Evolutionary conservation across 1,284 basidiomycete species (phyloP).

Genomic region (Trametes versicolor): DNA sequence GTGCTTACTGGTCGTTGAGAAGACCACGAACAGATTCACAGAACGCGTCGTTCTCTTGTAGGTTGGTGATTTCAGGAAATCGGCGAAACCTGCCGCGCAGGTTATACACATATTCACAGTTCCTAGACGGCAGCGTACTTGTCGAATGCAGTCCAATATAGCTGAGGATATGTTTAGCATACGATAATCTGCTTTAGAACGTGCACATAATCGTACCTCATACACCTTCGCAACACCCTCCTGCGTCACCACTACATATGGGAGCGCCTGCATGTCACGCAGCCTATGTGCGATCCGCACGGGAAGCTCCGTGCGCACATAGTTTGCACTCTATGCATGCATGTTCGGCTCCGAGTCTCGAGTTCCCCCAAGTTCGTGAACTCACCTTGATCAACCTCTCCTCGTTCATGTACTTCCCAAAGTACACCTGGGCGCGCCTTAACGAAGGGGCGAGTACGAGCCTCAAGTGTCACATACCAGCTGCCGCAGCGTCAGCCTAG

Average conservation of each 20-base stretch:
- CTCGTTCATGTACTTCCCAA: slow-evolving; percentile 79
- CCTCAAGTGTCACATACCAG: slow-evolving; percentile 61
- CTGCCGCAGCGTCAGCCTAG: slow-evolving; percentile 82
- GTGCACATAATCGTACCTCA: slow-evolving; percentile 61
- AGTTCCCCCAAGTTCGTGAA: neutral
- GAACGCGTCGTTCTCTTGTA: slow-evolving; percentile 84
- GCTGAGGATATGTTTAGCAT: slow-evolving; percentile 48
- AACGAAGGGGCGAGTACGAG: slow-evolving; percentile 4
- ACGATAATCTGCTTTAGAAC: neutral
- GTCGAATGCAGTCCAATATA: slow-evolving; percentile 86
- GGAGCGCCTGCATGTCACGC: slow-evolving; percentile 86
- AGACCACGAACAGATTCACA: slow-evolving; percentile 76
- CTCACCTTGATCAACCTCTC: slow-evolving; percentile 77
- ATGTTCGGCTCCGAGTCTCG: neutral
- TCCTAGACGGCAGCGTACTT: slow-evolving; percentile 57
- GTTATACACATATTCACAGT: slow-evolving; percentile 27
- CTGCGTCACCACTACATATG: slow-evolving; percentile 90
- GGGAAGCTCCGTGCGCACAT: slow-evolving; percentile 89
- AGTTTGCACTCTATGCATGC: slow-evolving; percentile 80
- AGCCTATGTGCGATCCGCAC: slow-evolving; percentile 90
- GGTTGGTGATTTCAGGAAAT: slow-evolving; percentile 77
- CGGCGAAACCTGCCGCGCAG: slow-evolving; percentile 67
- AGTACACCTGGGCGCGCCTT: slow-evolving; percentile 59
- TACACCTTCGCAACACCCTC: slow-evolving; percentile 88
- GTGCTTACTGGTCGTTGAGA: slow-evolving; percentile 77